Base-by-base conservation (phyloP, 225 moss, liverwort and hornwort genomes). In the Rhytidiadelphus loreus region DNA sequence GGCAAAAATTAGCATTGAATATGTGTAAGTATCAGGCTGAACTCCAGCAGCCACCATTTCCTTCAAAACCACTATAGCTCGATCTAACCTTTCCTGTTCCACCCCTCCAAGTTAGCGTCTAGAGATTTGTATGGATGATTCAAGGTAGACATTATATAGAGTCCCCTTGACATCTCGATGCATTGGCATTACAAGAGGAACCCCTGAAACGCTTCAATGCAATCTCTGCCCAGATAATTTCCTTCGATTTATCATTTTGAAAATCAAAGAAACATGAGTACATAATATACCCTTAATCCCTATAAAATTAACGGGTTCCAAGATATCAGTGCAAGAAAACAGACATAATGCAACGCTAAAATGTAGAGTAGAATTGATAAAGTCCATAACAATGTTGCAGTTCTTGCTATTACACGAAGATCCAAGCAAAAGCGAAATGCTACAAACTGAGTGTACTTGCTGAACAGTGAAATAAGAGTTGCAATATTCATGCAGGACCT, bases 1-100 rank as follows among this genome's bases (percentile, higher is more conserved):
- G 64, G 96, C 95, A 81, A 91, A 93, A 80, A 97, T 95, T 74
- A 97, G 93, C 92, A 92, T 88, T 56, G 91, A 88, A 89, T 94
- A 96, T 25, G 95, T 96, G 76, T 92, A 88, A 46, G 85, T 90
- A 89, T 96, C 93, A 77, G 97, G 97, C 86, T 94, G 91, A 88
- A 95, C 92, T 86, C 94, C 95, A 65, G 88, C 88, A 44, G 71
- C 62, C 70, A 85, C 71, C 94, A 97, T 96, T 87, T 96, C 96
- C 78, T 88, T 91, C 74, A 94, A 75, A 77, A 97, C 91, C 22
- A 80, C 64, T 68, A 91, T 82, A 48, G 97, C 95, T 83, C 95
- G 93, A 85, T 92, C 93, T 68, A 97, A 82, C 72, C 95, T 93
- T 88, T 91, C 93, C 95, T 96, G 93, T 89, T 90, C 81, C 78